Evolutionary conservation across 2,329 filamentous ascomycete genomes (phyloP), one percentile per base, ranked within the genome.

Genomic region (Claviceps spartinae): DNA sequence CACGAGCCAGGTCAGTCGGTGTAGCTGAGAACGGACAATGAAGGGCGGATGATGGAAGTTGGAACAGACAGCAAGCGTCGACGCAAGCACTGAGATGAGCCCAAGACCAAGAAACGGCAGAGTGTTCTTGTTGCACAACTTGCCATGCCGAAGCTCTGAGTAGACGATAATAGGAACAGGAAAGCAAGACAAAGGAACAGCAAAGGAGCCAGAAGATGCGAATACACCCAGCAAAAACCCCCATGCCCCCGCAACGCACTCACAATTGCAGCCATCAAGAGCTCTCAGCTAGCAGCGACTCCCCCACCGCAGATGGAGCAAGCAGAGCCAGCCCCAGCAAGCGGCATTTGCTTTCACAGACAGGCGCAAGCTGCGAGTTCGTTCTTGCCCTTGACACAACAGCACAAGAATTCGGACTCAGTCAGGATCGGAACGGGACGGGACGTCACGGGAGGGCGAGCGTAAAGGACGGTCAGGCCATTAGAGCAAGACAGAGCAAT

Each of bases 251-350:
- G 41, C 18, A 22, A 20, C 18, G 13, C 18, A 59, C 65, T 67
- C 56, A 67, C 65, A 60, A 67, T 60, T 52, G 65, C 65, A 58
- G 65, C 65, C 65, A 67, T 67, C 58, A 63, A 61, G 59, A 56
- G 53, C 56, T 55, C 58, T 57, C 56, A 44, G 56, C 44, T 37
- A 24, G 18, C 36, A 40, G 34, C 26, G 44, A 50, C 42, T 22
- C 48, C 36, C 24, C 41, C 50, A 41, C 20, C 45, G 47, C 50
- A 42, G 30, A 48, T 50, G 49, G 37, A 34, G 26, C 42, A 51
- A 26, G 30, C 30, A 22, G 42, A 20, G 24, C 43, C 50, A 48
- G 37, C 37, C 5, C 14, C 5, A 40, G 42, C 2, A 41, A 26
- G 37, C 47, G 50, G 46, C 44, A 46, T 52, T 46, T 22, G 46